Evolutionary conservation across 805 yeast genomes (phyloP).

Genomic region (Nadsonia fulvescens): DNA sequence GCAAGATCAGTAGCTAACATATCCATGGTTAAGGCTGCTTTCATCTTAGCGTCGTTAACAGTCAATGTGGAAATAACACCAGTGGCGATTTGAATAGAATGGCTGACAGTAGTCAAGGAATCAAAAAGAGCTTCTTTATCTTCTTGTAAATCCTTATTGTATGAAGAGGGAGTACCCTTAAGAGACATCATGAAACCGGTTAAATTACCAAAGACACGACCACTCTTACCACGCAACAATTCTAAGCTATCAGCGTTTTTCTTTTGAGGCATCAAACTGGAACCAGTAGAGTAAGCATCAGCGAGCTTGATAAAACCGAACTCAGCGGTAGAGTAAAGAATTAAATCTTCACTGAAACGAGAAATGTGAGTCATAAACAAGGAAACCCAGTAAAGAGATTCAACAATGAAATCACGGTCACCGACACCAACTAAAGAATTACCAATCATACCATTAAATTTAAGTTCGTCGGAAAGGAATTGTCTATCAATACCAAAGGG

Average conservation of each 20-base stretch:
- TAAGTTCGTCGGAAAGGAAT: conserved; percentile 60
- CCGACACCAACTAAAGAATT: conserved; percentile 93
- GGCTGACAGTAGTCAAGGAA: conserved; percentile 75
- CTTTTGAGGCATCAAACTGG: conserved; percentile 97
- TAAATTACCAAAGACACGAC: conserved; percentile 88
- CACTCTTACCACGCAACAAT: conserved; percentile 88
- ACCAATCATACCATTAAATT: conserved; percentile 76
- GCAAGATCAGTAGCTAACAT: conserved; percentile 98
- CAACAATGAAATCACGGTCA: conserved; percentile 95
- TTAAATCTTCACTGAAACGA: conserved; percentile 83
- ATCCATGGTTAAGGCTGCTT: conserved; percentile 85
- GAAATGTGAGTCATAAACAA: conserved; percentile 92
- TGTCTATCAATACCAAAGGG: conserved; percentile 98
- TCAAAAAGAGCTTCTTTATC: conserved; percentile 98
- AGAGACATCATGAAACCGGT: conserved; percentile 93
- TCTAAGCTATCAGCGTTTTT: conserved; percentile 95
- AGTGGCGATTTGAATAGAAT: conserved; percentile 83
- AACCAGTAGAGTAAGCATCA: conserved; percentile 97
- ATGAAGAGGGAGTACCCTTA: conserved; percentile 94
- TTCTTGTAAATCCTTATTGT: conserved; percentile 97
- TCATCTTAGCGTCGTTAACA: conserved; percentile 63
- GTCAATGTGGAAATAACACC: conserved; percentile 84
- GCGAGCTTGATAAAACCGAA: conserved; percentile 86
- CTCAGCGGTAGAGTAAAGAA: conserved; percentile 92
- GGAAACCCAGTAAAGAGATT: conserved; percentile 88